Evolutionary conservation across 2,329 filamentous ascomycete species (phyloP).

Genomic region (Fusarium fujikuroi): DNA sequence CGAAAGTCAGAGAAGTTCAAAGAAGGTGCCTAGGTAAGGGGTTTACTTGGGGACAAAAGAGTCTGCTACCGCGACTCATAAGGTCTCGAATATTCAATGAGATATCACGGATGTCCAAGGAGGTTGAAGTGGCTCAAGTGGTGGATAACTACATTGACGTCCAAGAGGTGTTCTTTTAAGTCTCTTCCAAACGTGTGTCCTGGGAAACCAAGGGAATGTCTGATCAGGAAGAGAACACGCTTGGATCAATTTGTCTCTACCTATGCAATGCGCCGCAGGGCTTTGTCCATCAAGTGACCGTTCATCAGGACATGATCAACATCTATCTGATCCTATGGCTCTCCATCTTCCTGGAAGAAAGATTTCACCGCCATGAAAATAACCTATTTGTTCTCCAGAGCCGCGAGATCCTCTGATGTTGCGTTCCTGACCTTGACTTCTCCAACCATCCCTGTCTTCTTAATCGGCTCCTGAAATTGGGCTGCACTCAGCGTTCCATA

Average conservation of each 20-base stretch:
- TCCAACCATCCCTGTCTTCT: neutral
- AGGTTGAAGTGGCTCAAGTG: neutral
- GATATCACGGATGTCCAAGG: neutral
- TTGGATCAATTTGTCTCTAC: neutral
- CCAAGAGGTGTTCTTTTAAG: neutral
- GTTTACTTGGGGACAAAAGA: too few species aligned
- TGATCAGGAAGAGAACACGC: neutral
- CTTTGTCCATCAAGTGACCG: neutral
- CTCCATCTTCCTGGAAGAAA: neutral
- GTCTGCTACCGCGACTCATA: too few species aligned
- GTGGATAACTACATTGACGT: rapidly evolving
- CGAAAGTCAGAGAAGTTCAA: too few species aligned
- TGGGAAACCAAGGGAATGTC: too few species aligned
- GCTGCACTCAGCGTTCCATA: neutral
- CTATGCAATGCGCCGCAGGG: neutral
- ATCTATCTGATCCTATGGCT: neutral
- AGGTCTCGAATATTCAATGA: neutral
- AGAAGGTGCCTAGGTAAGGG: too few species aligned
- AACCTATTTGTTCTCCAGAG: neutral
- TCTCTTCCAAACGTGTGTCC: rapidly evolving
- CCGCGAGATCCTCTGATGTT: neutral
- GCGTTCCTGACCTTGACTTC: neutral
- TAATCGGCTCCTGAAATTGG: neutral
- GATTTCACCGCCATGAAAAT: rapidly evolving
- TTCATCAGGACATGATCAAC: neutral